Base-by-base conservation (phyloP, 371 early-diverging fungal species). In the Mucor saturninus region DNA sequence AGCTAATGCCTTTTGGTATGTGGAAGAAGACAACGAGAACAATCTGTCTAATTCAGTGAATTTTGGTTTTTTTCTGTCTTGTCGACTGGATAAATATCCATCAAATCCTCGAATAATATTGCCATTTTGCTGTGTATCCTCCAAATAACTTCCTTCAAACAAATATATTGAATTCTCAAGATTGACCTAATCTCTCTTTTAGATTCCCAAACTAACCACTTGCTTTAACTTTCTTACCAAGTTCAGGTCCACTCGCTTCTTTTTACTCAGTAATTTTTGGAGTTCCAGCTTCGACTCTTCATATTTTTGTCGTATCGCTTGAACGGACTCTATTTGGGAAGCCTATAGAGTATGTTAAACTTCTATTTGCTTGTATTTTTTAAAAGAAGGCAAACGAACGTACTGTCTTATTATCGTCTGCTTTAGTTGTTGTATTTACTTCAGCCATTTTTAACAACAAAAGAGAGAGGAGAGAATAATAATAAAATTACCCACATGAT, bases 91-190 rank as follows among this genome's bases (percentile, higher is more conserved):
- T 49, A 86, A 68, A 64, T 92, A 93, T 0, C 89, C 90, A 39
- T 91, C 93, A 67, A 92, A 93, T 1, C 94, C 94, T 35, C 86
- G 81, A 53, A 93, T 86, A 52, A 93, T 87, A 61, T 93, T 93
- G 14, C 94, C 94, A 51, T 84, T 83, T 38, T 80, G 82, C 42
- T 83, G 86, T 9, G 94, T 91, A 48, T 93, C 93, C 68, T 91
- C 92, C 51, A 93, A 67, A 63, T 93, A 93, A 6, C 89, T 85
- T 3, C 89, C 89, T 63, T 93, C 93, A 72, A 90, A 89, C 7
- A 84, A 72, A 71, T 91, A 93, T 59, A 93, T 89, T 54, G 84
- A 81, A 32, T 83, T 70, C 69, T 93, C 93, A 10, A 93, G 73
- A 32, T 80, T 86, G 60, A 79, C 66, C 72, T 72, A 26, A 35